These are phyloP conservation scores for Nepenthes gracilis DNA, from an alignment of 148 eudicot genomes.

Conservation along the genomic window DNA sequence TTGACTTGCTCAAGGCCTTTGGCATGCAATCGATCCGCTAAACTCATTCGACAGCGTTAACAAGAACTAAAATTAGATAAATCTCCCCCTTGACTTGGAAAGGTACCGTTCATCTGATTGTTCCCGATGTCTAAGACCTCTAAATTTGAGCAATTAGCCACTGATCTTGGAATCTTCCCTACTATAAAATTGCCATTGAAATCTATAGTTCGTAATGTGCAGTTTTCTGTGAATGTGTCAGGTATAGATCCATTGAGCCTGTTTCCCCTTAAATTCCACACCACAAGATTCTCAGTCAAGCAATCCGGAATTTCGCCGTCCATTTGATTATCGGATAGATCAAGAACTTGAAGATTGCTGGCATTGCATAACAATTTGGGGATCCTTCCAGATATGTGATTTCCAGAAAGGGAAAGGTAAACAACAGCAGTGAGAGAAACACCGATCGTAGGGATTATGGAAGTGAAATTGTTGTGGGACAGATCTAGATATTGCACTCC, in stretches of 20 bases:
- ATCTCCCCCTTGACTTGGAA: conserved; percentile 29
- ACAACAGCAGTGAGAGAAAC: conserved; percentile 4
- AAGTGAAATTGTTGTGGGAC: conserved; percentile 22
- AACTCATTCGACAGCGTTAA: conserved; percentile 33
- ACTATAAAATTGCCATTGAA: conserved; percentile 22
- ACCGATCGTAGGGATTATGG: conserved; percentile 7
- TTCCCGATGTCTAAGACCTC: conserved; percentile 34
- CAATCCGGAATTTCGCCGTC: conserved; percentile 22
- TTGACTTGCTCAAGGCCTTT: neutral
- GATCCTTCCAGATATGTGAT: conserved; percentile 21
- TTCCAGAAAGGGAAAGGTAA: conserved; percentile 27
- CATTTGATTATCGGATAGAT: conserved; percentile 26
- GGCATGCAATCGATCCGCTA: conserved; percentile 15
- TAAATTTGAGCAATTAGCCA: conserved; percentile 24
- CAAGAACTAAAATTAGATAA: conserved; percentile 29
- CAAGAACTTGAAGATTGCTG: conserved; percentile 22
- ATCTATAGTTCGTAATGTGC: conserved; percentile 25
- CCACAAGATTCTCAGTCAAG: conserved; percentile 7
- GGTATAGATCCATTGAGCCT: conserved; percentile 16
- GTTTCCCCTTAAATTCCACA: conserved; percentile 29
- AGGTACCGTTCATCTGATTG: conserved; percentile 25
- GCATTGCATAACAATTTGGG: conserved; percentile 28
- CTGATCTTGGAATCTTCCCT: conserved; percentile 38
- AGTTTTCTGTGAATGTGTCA: conserved; percentile 12
- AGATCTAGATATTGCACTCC: conserved; percentile 19